Base-by-base conservation (phyloP, 768 basidiomycete species). In the Hericium erinaceus region DNA sequence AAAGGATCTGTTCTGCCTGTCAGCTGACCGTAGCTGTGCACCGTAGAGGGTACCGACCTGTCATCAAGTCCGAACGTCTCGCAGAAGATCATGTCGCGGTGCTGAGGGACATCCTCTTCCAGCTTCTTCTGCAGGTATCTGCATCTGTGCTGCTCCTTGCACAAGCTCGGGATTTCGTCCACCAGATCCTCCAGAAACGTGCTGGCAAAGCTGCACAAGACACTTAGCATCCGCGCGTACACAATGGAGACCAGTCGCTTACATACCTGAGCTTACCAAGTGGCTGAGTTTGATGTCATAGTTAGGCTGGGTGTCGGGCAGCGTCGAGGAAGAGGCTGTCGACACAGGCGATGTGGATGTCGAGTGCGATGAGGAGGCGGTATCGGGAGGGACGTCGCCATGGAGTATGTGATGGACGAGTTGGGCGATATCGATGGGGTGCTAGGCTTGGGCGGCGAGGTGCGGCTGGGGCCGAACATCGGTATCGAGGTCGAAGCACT, bases 11-110 rank as follows among this genome's bases (percentile, higher is more conserved):
- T 33, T 50, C 3, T 28, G 50, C 49, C 16, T 58, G 58, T 54
- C 58, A 58, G 16, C 54, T 58, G 18, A 51, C 50, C 33, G 33
- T 7, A 33, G 33, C 6, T 33, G 7, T 33, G 33, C 33, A 10
- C 9, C 6, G 33, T 10, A 33, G 33, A 33, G 9, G 33, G 51
- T 48, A 68, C 80, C 28, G 59, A 90, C 90, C 92, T 37, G 93
- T 98, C 97, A 99, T 99, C 60, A 99, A 80, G 64, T 98, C 97
- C 51, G 95, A 95, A 98, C 1, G 95, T 98, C 76, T 99, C 97
- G 59, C 89, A 83, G 81, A 98, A 99, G 70, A 99, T 99, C 90
- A 98, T 95, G 67, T 99, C 97, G 55, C 97, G 84, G 72, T 99
- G 95, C 69, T 95, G 94, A 4, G 95, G 81, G 58, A 88, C 83